A percentile compares a stretch with the other conserved stretches of the same genome.
These are phyloP conservation scores for Viola pubescens DNA, from an alignment of 441 rosid genomes.

Conservation along the genomic window DNA sequence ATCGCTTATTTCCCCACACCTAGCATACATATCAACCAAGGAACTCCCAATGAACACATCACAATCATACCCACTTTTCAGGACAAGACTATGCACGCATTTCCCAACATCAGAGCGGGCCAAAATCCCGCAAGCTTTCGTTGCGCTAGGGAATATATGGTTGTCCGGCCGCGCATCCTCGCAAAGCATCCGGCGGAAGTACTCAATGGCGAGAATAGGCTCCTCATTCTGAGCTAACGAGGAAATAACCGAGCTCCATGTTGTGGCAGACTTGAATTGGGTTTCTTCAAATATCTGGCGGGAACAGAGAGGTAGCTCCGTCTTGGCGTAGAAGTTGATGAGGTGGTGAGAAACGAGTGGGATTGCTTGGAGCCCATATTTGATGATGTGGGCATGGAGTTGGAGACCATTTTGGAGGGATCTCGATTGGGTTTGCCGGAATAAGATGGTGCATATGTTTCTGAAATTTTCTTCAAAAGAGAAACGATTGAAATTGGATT, in stretches of 20 bases:
- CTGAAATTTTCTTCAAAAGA: conserved; percentile 36
- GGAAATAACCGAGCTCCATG: conserved; percentile 88
- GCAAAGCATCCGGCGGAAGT: conserved; percentile 50
- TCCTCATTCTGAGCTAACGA: conserved; percentile 73
- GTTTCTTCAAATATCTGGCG: conserved; percentile 46
- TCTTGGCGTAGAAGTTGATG: conserved; percentile 80
- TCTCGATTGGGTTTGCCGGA: conserved; percentile 42
- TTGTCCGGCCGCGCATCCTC: conserved; percentile 48
- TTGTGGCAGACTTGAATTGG: conserved; percentile 41
- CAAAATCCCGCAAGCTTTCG: conserved; percentile 64
- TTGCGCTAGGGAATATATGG: conserved; percentile 65
- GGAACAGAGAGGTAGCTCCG: conserved; percentile 52
- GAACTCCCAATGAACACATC: conserved; percentile 84
- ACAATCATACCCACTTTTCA: conserved; percentile 48
- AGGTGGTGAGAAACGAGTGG: conserved; percentile 74
- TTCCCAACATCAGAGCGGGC: conserved; percentile 45
- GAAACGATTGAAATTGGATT: conserved; percentile 3
- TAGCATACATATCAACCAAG: conserved; percentile 69
- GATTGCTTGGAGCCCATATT: conserved; percentile 49
- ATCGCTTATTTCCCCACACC: conserved; percentile 47
- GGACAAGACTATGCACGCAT: conserved; percentile 50
- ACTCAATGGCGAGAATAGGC: conserved; percentile 55
- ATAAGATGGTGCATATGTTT: conserved; percentile 46
- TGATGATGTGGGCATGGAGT: conserved; percentile 64
- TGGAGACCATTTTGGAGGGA: conserved; percentile 53